Evolutionary conservation across 805 yeast genomes (phyloP), one percentile per base, ranked within the genome.

Genomic region (Sugiyamaella boreocaroliniensis): DNA sequence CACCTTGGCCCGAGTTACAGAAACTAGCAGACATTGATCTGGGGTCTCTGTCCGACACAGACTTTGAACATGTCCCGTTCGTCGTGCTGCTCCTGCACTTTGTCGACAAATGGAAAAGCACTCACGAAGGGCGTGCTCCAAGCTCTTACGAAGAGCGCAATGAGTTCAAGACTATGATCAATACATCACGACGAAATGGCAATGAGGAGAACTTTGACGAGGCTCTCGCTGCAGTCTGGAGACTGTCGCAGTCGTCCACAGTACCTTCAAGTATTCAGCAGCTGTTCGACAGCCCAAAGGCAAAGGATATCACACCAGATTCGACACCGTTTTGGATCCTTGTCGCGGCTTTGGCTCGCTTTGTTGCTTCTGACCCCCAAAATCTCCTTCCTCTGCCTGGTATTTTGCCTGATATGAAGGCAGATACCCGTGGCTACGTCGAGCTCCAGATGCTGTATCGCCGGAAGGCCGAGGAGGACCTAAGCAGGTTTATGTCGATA

Each of bases 381-480:
- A 68, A 71, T 1, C 64, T 69, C 4, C 70, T 87, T n/a, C 96
- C 96, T 0, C 67, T 88, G 1, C 74, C 83, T 2, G 96, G 95
- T 0, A 76, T 71, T 0, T 64, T 90, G 5, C 96, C 96, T 0
- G 98, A 90, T 65, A 92, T 92, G 97, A 85, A 86, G 18, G 79
- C 96, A 0, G 80, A 82, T 55, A 83, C 96, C 0, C 66, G 68
- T 8, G 72, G 72, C 51, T 92, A 86, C 64, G 72, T 84, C 1
- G 65, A 61, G 8, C 67, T 92, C 40, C 85, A 82, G 64, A 62
- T 62, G 0, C 59, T 88, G 2, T 92, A 87, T 63, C 65, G 75
- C 15, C 68, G 64, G 1, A 84, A 83, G 61, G 41, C 48, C 22
- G 48, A 45, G 15, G 22, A n/a, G 12, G 48, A 45, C 32, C 12